Conservation (phyloP, 2,329 filamentous ascomycete species). For the Aspergillus nomiae region DNA sequence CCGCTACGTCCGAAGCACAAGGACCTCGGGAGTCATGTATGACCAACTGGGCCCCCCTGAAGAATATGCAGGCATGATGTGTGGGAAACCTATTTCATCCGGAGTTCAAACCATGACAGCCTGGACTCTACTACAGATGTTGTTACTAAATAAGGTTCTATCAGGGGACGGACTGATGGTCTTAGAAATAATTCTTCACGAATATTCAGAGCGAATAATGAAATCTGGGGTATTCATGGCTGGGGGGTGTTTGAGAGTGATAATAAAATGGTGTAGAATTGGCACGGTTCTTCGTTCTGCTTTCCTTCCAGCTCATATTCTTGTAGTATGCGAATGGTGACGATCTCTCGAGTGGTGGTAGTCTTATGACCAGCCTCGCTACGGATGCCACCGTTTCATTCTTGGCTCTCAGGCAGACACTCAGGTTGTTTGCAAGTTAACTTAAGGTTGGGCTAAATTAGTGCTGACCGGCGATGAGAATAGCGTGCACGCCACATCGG, state of each 20-base stretch:
- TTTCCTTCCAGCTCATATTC: not conserved
- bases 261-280: too few species aligned
- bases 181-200: too few species aligned
- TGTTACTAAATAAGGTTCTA: not conserved
- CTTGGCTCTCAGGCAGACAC: not conserved
- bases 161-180: too few species aligned
- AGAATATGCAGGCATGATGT: not conserved
- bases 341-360: not conserved
- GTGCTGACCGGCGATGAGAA: not conserved
- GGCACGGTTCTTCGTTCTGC: too few species aligned
- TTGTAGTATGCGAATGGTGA: not conserved
- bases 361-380: not conserved
- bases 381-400: not conserved
- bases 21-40: constrained; percentile 5
- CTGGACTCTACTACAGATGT: not conserved
- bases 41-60: not conserved
- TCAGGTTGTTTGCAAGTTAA: not conserved
- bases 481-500: not conserved
- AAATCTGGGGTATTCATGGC: too few species aligned
- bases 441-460: not conserved
- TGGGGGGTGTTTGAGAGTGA: too few species aligned
- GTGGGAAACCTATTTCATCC: not conserved
- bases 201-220: too few species aligned
- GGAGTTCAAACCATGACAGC: not conserved
- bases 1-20: constrained; percentile 61